Percentiles rank a stretch among this genome's conserved stretches.
phyloP scores from a whole-genome alignment of 2,329 filamentous ascomycete genomes.

The Talaromyces verruculosus region DNA sequence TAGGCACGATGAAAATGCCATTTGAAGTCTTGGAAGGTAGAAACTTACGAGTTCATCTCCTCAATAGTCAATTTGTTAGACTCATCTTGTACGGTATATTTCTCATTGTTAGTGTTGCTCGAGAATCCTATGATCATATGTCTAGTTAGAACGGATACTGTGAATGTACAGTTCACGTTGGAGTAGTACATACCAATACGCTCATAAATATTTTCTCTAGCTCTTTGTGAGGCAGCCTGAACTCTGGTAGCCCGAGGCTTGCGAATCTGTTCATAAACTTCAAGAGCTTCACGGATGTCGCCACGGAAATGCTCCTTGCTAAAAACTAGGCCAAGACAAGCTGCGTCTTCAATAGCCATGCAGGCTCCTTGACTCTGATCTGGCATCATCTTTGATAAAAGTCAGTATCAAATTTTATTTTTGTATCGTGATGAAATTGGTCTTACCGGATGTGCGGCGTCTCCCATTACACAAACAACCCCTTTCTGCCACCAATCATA shows the following conservation, averaged over 20 bases:
- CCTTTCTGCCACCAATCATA: constrained; percentile 59
- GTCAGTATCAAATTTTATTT: neutral
- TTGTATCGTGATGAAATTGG: neutral
- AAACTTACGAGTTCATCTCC: constrained; percentile 64
- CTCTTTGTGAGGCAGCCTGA: constrained; percentile 58
- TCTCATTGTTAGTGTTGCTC: constrained; percentile 55
- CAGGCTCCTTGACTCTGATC: constrained; percentile 69
- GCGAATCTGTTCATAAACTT: constrained; percentile 55
- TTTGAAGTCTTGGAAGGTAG: neutral
- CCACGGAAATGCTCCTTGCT: constrained; percentile 50
- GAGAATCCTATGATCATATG: constrained; percentile 49
- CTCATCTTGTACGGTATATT: constrained; percentile 63
- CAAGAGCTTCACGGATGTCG: constrained; percentile 50
- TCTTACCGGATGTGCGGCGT: constrained; percentile 60
- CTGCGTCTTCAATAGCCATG: constrained; percentile 68
- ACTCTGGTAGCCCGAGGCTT: constrained; percentile 58
- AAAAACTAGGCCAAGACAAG: constrained; percentile 63
- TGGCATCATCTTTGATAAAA: constrained; percentile 56
- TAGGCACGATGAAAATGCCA: neutral
- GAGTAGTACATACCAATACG: constrained; percentile 51
- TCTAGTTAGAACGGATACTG: neutral
- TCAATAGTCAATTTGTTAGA: constrained; percentile 65
- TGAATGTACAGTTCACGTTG: neutral
- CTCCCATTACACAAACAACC: constrained; percentile 60
- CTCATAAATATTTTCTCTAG: constrained; percentile 63